Evolutionary conservation across 2,329 filamentous ascomycete genomes (phyloP).

Genomic region (Cladosporium sp.): DNA sequence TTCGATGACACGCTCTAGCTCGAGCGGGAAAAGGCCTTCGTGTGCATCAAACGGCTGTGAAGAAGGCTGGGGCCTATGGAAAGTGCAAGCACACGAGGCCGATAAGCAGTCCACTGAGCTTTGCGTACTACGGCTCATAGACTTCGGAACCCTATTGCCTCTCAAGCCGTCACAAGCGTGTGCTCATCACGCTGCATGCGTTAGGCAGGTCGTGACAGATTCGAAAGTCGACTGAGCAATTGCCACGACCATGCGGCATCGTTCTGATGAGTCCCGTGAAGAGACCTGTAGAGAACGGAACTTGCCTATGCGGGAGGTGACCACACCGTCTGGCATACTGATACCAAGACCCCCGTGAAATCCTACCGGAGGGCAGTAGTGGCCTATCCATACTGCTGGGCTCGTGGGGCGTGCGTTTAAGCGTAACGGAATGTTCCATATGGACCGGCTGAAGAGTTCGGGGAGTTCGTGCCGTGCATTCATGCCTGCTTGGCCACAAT

Average conservation of each 20-base stretch:
- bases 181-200: neutral
- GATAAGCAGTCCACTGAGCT: neutral
- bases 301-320: neutral
- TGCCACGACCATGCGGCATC: neutral
- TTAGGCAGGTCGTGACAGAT: neutral
- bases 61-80: neutral
- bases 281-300: neutral
- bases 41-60: neutral
- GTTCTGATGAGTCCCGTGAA: neutral
- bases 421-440: neutral
- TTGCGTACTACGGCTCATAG: neutral
- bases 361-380: neutral
- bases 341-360: neutral
- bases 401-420: neutral
- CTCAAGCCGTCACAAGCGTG: neutral
- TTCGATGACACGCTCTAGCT: neutral
- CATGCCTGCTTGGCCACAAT: neutral
- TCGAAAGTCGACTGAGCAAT: neutral
- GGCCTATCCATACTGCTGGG: neutral
- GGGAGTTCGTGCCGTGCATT: neutral
- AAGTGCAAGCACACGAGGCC: neutral
- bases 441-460: neutral
- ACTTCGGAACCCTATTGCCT: neutral
- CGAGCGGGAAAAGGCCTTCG: neutral
- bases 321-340: neutral